A percentile compares a stretch with the other conserved stretches of the same genome.
phyloP scores from a whole-genome alignment of 495 filamentous ascomycete genomes.

The Aspergillus egyptiacus region DNA sequence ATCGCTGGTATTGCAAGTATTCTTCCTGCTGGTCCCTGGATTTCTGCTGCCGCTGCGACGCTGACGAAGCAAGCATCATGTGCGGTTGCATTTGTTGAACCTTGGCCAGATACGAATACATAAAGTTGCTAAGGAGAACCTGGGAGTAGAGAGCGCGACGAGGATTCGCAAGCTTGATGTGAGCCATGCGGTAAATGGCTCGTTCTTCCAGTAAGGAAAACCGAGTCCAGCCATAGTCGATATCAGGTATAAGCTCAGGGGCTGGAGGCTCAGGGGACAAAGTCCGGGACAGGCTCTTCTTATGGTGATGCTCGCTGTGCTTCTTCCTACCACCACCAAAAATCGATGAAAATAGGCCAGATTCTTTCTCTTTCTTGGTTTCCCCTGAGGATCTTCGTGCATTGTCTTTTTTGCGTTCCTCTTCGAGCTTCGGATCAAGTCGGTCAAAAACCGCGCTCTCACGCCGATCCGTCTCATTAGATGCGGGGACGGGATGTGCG shows the following conservation, averaged over 20 bases:
- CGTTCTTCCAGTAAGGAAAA: conserved; percentile 95
- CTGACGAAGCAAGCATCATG: conserved; percentile 63
- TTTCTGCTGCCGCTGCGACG: conserved; percentile 55
- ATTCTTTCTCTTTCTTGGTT: conserved; percentile 80
- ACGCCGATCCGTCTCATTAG: conserved; percentile 64
- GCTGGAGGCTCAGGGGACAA: conserved; percentile 76
- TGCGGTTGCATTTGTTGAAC: conserved; percentile 98
- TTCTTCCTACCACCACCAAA: conserved; percentile 85
- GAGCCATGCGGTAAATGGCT: conserved; percentile 96
- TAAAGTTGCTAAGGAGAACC: conserved; percentile 97
- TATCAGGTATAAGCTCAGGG: conserved; percentile 67
- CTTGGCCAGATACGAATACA: conserved; percentile 99
- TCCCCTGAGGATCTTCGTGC: conserved; percentile 64
- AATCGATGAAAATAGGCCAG: conserved; percentile 77
- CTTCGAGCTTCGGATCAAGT: conserved; percentile 66
- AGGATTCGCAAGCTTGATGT: conserved; percentile 97
- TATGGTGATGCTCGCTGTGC: conserved; percentile 55
- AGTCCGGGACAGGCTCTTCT: conserved; percentile 69
- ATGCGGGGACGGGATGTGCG: conserved; percentile 72
- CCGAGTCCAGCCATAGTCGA: conserved; percentile 92
- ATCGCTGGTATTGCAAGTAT: conserved; percentile 56
- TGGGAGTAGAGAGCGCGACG: conserved; percentile 88
- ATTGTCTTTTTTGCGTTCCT: conserved; percentile 79
- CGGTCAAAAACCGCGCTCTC: conserved; percentile 80
- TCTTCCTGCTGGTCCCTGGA: conserved; percentile 61